Evolutionary conservation across 2,329 filamentous ascomycete genomes (phyloP).

Genomic region (Cercospora sp.): DNA sequence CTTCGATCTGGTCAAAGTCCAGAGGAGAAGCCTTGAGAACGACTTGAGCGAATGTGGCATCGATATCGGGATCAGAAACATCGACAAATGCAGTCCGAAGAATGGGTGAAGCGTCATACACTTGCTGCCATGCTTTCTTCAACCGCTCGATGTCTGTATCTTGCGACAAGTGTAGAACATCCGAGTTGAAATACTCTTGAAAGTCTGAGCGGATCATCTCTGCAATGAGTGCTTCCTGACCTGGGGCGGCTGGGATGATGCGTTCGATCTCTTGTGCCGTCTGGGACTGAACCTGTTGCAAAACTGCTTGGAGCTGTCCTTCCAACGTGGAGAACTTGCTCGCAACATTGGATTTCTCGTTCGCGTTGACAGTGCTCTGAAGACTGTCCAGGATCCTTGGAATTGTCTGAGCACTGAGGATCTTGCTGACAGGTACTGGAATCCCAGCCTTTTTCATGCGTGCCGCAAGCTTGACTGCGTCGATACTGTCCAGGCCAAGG

Average conservation of each 20-base stretch:
- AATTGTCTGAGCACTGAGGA: conserved; percentile 73
- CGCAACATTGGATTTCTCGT: background rate
- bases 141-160: conserved; percentile 59
- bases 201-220: conserved; percentile 78
- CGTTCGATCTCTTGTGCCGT: conserved; percentile 49
- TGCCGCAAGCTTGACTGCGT: conserved; percentile 80
- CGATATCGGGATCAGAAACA: conserved; percentile 61
- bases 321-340: conserved; percentile 21
- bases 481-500: conserved; percentile 87
- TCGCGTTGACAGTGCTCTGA: background rate
- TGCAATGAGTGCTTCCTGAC: conserved; percentile 83
- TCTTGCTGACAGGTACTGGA: conserved; percentile 67
- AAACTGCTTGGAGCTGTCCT: conserved; percentile 16
- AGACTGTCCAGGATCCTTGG: conserved; percentile 53
- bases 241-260: conserved; percentile 72
- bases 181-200: conserved; percentile 80
- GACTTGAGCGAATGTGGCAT: conserved; percentile 58
- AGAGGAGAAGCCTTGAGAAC: conserved; percentile 43
- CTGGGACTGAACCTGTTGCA: conserved; percentile 1
- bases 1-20: conserved; percentile 39
- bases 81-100: conserved; percentile 72
- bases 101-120: conserved; percentile 65
- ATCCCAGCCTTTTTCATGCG: conserved; percentile 64
- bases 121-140: conserved; percentile 60
- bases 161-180: conserved; percentile 64